Base-by-base conservation (phyloP, 2,329 filamentous ascomycete genomes). In the Microsporum canis region DNA sequence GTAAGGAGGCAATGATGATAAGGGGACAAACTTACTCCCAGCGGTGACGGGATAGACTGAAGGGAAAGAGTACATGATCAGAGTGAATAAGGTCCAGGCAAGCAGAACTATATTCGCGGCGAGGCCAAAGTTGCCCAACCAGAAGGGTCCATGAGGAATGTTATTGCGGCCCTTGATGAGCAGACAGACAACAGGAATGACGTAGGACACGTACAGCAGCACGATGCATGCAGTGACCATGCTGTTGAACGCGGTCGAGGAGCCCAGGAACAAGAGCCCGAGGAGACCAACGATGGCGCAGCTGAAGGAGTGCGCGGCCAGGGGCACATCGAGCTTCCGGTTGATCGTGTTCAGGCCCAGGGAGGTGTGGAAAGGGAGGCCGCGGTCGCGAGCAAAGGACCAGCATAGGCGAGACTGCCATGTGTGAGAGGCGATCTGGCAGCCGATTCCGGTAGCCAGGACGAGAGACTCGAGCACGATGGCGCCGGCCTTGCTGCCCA, bases 361-460 rank as follows among this genome's bases (percentile, higher is more conserved):
- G 62, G 73, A 75, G 17, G 64, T 55, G 23, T 75, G 72, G n/a
- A 72, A 75, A 0, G 79, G 79, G 1, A 82, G 62, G 2, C 79
- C 80, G 12, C 72, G 68, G 65, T 82, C 80, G 3, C 80, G 73
- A 7, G 80, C 79, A 65, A 82, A 81, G 17, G 77, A 78, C 79
- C 79, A 82, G 62, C 76, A 77, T 5, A 81, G 71, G 0, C 79
- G 73, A 38, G 75, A 77, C 65, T 80, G 78, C 75, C 78, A 81
- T 3, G 79, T 80, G 60, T 81, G 78, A 60, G 71, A 73, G 3
- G 77, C 74, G 53, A 80, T 73, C 59, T 77, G 67, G 63, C 77
- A 79, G 14, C 77, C 77, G 58, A 79, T 66, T 1, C 77, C 78
- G 0, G 79, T 80, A 4, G 74, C 74, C 29, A 80, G 71, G 63